Evolutionary conservation across 495 filamentous ascomycete genomes (phyloP).

Genomic region (Penicillium coffeae): DNA sequence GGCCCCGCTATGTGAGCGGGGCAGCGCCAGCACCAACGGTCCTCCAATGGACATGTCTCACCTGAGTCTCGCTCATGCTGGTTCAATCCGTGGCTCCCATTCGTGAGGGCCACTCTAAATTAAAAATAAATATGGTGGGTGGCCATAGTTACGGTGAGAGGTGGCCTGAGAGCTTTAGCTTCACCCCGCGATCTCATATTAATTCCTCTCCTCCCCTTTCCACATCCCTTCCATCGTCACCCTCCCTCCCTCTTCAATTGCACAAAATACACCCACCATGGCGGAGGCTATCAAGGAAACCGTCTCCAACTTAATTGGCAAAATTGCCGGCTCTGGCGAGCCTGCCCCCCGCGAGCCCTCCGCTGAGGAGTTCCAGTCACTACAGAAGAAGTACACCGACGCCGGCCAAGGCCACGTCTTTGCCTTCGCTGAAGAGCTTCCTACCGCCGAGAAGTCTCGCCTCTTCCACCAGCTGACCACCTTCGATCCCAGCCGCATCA

Average conservation of each 20-base stretch:
- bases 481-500: constrained; percentile 80
- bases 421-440: constrained; percentile 80
- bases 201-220: constrained; percentile 8
- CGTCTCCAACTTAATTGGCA: constrained; percentile 58
- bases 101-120: constrained; percentile 20
- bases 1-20: neutral
- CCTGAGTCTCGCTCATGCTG: constrained; percentile 1
- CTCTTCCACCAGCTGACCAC: constrained; percentile 77
- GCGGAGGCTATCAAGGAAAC: constrained; percentile 44
- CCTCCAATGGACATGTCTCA: constrained; percentile 19
- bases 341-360: constrained; percentile 61
- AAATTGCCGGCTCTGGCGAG: constrained; percentile 44
- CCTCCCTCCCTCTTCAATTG: neutral
- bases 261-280: constrained; percentile 27
- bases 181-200: constrained; percentile 20
- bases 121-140: constrained; percentile 12
- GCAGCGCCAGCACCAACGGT: neutral
- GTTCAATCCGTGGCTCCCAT: constrained; percentile 8
- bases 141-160: constrained; percentile 14
- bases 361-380: constrained; percentile 64
- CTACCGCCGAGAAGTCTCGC: constrained; percentile 63
- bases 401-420: constrained; percentile 89
- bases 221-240: constrained; percentile 1
- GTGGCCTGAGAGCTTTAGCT: constrained; percentile 14
- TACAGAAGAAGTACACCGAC: constrained; percentile 72